These are phyloP conservation scores for Rubia tinctorum DNA, from an alignment of 305 asterid species.

Conservation along the genomic window DNA sequence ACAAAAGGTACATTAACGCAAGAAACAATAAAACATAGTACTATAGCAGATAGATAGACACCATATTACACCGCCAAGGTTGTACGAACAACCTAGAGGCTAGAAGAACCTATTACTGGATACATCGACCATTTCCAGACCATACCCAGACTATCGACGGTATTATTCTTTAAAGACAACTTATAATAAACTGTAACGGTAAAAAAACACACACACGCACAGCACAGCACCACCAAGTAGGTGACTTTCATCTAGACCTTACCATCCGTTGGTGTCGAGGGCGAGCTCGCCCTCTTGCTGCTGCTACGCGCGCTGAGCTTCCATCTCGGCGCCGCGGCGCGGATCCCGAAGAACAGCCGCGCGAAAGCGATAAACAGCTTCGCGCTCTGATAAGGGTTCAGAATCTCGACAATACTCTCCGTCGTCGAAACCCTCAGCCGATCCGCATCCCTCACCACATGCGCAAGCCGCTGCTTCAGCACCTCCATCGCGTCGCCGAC, in stretches of 20 bases:
- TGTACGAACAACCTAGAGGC: too few relatives aligned
- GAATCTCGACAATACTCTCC: slow-evolving; percentile 18
- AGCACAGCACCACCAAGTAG: neutral
- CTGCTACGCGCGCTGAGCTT: slow-evolving; percentile 15
- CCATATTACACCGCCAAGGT: too few relatives aligned
- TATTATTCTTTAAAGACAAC: neutral
- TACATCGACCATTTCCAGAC: too few relatives aligned
- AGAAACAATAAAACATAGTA: too few relatives aligned
- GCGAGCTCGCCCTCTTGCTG: neutral
- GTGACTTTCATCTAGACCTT: neutral
- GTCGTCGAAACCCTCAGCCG: slow-evolving; percentile 26
- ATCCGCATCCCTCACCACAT: slow-evolving; percentile 27
- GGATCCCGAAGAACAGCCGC: slow-evolving; percentile 24
- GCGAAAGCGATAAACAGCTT: slow-evolving; percentile 27
- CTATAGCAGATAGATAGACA: too few relatives aligned
- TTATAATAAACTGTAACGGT: neutral
- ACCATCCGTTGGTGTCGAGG: neutral
- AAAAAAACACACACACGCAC: neutral
- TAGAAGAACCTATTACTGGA: too few relatives aligned
- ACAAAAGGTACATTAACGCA: too few relatives aligned
- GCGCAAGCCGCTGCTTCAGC: slow-evolving; percentile 15
- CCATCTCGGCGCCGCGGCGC: slow-evolving; percentile 29
- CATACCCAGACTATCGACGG: neutral
- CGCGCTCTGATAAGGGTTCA: slow-evolving; percentile 24
- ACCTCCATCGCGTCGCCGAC: slow-evolving; percentile 4